Evolutionary conservation across 2,329 filamentous ascomycete species (phyloP).

Genomic region (Simplicillium aogashimaense): DNA sequence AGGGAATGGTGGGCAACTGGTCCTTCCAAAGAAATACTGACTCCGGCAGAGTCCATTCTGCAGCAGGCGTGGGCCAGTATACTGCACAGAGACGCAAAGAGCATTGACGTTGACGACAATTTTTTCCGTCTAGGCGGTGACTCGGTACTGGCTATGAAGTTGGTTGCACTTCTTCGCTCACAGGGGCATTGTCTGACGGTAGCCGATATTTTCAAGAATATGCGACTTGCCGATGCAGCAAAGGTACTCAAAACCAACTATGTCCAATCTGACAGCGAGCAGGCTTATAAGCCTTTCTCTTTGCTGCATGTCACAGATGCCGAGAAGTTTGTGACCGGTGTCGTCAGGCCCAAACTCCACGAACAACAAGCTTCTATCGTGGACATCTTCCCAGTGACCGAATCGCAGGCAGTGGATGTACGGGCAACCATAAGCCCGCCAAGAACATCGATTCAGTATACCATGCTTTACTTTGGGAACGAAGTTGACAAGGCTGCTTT

Average conservation of each 20-base stretch:
- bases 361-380: not conserved
- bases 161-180: not conserved
- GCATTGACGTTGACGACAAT: not conserved
- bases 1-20: too few species aligned
- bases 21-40: not conserved
- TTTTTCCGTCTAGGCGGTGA: conserved; percentile 1
- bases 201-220: not conserved
- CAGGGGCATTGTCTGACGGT: not conserved
- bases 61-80: not conserved
- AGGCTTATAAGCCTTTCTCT: not conserved
- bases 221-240: not conserved
- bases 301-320: not conserved
- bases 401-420: not conserved
- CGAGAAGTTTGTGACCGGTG: not conserved
- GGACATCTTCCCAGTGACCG: not conserved
- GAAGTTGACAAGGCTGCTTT: not conserved
- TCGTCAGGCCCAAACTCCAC: too few species aligned
- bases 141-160: not conserved
- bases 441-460: not conserved
- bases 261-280: not conserved
- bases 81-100: not conserved
- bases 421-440: not conserved
- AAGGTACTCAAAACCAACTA: not conserved
- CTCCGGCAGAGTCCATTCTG: not conserved
- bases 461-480: not conserved